Conservation (phyloP, 306 rosid species). For the apple (Malus domestica) region DNA sequence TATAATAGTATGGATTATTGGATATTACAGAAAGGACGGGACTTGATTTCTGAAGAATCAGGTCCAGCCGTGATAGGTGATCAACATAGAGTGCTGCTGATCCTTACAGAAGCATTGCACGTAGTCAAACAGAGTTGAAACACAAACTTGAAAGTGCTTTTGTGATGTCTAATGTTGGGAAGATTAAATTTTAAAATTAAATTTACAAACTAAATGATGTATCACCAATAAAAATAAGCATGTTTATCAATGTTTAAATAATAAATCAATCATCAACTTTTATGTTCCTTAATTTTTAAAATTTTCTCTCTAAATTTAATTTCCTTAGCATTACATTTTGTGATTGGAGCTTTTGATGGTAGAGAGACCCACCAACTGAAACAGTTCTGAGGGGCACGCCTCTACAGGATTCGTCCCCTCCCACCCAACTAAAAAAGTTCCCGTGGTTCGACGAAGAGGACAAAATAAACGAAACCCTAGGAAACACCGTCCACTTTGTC, state of each 20-base stretch:
- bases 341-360: neutral
- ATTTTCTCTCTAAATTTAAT: accelerated
- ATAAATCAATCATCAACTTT: no score
- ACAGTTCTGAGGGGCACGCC: conserved; percentile 23
- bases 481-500: conserved; percentile 21
- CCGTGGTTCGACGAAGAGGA: neutral
- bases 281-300: accelerated
- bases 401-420: neutral
- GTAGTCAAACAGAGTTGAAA: neutral
- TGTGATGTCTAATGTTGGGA: neutral
- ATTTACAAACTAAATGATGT: no score
- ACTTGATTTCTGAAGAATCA: no score
- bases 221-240: accelerated
- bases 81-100: accelerated
- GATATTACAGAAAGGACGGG: no score
- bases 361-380: neutral
- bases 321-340: neutral
- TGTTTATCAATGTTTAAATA: accelerated
- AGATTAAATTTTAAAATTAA: no score
- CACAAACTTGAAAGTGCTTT: neutral
- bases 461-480: conserved; percentile 16
- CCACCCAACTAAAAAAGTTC: neutral
- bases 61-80: no score
- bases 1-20: no score
- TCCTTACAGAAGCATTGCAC: no score